Evolutionary conservation across 345 rosid genomes (phyloP).

Genomic region (Brassica nigra): DNA sequence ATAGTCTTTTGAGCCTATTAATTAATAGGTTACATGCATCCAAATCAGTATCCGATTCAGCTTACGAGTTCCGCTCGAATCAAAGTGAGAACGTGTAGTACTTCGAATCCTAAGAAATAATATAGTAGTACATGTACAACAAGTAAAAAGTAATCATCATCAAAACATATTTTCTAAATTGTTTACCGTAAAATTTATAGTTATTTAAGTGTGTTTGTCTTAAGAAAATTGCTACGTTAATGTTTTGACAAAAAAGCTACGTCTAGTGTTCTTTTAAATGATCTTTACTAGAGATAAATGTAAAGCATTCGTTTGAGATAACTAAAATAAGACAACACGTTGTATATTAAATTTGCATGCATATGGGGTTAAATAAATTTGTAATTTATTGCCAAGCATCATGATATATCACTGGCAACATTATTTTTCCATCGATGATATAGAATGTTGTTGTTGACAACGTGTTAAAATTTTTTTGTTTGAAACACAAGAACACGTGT

Average conservation of each 20-base stretch:
- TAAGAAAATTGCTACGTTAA: background rate
- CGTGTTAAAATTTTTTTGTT: no score
- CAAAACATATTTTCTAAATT: background rate
- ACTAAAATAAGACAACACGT: background rate
- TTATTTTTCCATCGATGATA: background rate
- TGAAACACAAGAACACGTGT: no score
- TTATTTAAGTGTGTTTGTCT: background rate
- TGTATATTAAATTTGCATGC: background rate
- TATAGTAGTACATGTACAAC: constrained; percentile 14
- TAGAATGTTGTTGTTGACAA: background rate
- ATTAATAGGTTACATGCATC: constrained; percentile 15
- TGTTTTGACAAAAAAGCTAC: background rate
- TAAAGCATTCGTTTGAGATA: background rate
- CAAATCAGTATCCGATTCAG: constrained; percentile 20
- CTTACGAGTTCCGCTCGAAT: constrained; percentile 5
- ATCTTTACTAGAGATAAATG: background rate
- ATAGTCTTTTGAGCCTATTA: background rate
- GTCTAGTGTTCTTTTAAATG: background rate
- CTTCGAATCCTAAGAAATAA: background rate
- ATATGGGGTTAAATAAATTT: background rate
- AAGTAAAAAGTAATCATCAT: background rate
- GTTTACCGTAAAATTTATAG: background rate
- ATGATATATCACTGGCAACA: background rate
- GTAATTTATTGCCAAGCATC: background rate
- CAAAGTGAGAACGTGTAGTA: constrained; percentile 31